phyloP scores from a whole-genome alignment of 495 filamentous ascomycete genomes.

The Trichoderma gamsii region DNA sequence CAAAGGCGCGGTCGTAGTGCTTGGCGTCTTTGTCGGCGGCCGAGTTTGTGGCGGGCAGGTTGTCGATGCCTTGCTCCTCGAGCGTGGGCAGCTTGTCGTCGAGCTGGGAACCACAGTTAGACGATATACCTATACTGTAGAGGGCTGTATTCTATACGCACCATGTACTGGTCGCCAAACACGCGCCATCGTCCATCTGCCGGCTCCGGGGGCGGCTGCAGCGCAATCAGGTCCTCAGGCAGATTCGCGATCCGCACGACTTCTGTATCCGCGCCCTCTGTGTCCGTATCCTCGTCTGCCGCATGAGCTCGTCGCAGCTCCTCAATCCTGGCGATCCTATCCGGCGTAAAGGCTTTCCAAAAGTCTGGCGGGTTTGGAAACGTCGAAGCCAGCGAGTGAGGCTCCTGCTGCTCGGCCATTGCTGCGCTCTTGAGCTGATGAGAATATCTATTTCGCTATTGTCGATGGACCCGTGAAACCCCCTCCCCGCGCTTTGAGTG shows the following conservation, averaged over 20 bases:
- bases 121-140: conserved; percentile 16
- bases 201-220: conserved; percentile 76
- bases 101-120: conserved; percentile 30
- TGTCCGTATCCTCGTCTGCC: conserved; percentile 1
- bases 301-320: conserved; percentile 25
- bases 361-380: conserved; percentile 83
- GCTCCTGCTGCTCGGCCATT: conserved; percentile 36
- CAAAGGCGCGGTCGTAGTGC: conserved; percentile 61
- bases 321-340: conserved; percentile 65
- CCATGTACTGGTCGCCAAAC: conserved; percentile 64
- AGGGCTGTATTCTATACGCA: conserved; percentile 26
- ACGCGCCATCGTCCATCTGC: conserved; percentile 61
- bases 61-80: conserved; percentile 60
- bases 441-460: too few relatives aligned
- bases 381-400: conserved; percentile 31
- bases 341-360: conserved; percentile 79
- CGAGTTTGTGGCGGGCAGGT: conserved; percentile 41
- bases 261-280: conserved; percentile 19
- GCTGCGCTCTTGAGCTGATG: neutral
- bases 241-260: conserved; percentile 47
- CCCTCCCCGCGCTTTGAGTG: conserved; percentile 1
- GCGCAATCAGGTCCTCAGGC: conserved; percentile 66
- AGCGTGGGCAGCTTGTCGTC: conserved; percentile 61
- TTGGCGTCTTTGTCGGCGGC: conserved; percentile 40
- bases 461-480: neutral